These are phyloP conservation scores for Scleromitrula shiraiana DNA, from an alignment of 2,329 filamentous ascomycete genomes.

Conservation along the genomic window DNA sequence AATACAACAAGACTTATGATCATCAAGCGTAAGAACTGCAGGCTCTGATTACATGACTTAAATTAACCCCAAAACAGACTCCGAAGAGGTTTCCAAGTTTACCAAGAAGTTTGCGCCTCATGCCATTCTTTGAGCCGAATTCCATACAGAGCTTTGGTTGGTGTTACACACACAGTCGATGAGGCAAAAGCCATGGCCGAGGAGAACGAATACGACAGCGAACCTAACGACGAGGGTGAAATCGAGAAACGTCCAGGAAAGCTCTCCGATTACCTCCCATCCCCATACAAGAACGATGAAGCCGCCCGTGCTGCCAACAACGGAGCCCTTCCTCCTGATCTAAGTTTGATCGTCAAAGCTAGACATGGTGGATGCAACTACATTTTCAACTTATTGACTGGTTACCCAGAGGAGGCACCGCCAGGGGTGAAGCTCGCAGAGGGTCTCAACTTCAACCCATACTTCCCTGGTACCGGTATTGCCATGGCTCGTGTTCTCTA, in stretches of 20 bases:
- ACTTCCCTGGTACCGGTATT: slow-evolving; percentile 98
- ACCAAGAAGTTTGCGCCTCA: slow-evolving; percentile 94
- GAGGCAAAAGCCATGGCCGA: slow-evolving; percentile 97
- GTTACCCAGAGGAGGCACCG: slow-evolving; percentile 93
- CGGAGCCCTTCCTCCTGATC: slow-evolving; percentile 93
- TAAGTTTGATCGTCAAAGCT: slow-evolving; percentile 95
- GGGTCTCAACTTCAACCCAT: slow-evolving; percentile 99
- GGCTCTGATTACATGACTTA: background rate
- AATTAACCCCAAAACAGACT: slow-evolving; percentile 50
- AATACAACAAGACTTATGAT: slow-evolving; percentile 93
- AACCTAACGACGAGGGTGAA: slow-evolving; percentile 96
- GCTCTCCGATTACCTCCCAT: slow-evolving; percentile 92
- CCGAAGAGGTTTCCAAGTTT: slow-evolving; percentile 98
- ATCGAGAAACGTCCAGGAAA: slow-evolving; percentile 99
- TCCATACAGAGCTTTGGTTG: slow-evolving; percentile 87
- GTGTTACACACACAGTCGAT: slow-evolving; percentile 86
- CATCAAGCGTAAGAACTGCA: slow-evolving; percentile 73
- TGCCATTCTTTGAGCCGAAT: slow-evolving; percentile 96
- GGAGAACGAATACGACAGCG: slow-evolving; percentile 96
- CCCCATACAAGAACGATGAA: slow-evolving; percentile 98
- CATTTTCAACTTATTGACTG: slow-evolving; percentile 93
- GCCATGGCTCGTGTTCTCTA: slow-evolving; percentile 98
- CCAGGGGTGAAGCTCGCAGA: slow-evolving; percentile 77
- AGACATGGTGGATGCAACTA: slow-evolving; percentile 98
- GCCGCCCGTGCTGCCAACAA: slow-evolving; percentile 97